Evolutionary conservation across 164 flowering plant species (phyloP), one percentile per base, ranked within the genome.

Genomic region (Paratinospora sagittata): DNA sequence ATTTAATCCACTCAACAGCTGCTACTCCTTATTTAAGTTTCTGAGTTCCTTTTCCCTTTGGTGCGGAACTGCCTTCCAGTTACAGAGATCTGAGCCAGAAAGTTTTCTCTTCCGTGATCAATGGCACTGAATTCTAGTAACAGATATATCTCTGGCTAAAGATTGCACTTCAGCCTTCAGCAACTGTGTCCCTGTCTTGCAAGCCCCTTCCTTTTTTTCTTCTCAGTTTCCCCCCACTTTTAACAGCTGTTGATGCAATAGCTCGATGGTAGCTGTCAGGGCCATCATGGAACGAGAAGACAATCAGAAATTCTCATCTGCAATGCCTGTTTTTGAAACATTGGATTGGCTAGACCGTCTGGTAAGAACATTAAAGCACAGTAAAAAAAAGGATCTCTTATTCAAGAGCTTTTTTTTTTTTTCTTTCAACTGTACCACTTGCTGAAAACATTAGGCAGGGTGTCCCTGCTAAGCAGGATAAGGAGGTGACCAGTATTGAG

Each of bases 291-390:
- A 78, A 55, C 66, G 64, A 49, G 67, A 81, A 66, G 77, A 77
- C 57, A 68, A 67, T 33, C 77, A 72, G 58, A 71, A 79, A 61
- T 17, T 57, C 24, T 62, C 49, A 26, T 58, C 79, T 27, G 34
- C 81, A 60, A 62, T 76, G n/a, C 79, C 87, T 27, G 75, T 84
- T 65, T 78, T 83, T 8, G 76, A 80, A 66, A 79, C 89, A 82
- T 75, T 87, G 78, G 87, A 85, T 78, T 86, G 85, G 58, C 84
- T 85, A 66, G 91, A 85, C 65, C 81, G 72, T n/a, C 65, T 85
- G 82, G 90, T 87, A 83, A 79, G 8, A 27, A 30, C 4, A 3
- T 61, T 26, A 61, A 24, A 61, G 11, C 12, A 6, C 17, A 27
- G 16, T 27, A 8, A 2, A n/a, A 3, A 55, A n/a, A 30, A n/a